Evolutionary conservation across 2,329 filamentous ascomycete species (phyloP).

Genomic region (Colletotrichum sansevieriae): DNA sequence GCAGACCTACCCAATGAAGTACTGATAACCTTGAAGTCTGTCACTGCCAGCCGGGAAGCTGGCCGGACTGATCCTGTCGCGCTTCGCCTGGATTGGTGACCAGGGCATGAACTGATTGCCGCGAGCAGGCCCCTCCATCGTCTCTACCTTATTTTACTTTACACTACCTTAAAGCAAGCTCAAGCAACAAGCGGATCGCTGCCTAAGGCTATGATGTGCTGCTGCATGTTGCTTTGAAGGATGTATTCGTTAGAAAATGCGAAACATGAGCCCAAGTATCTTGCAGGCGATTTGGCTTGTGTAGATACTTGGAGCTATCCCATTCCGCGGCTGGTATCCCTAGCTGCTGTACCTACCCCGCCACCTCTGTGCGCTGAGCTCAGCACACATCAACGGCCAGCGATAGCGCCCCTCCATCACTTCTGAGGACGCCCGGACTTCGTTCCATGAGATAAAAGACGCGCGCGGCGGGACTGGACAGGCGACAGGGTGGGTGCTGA

Average conservation of each 20-base stretch:
- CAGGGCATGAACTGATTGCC: background rate
- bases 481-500: background rate
- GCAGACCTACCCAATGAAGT: background rate
- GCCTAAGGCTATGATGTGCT: background rate
- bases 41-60: background rate
- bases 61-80: background rate
- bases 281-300: background rate
- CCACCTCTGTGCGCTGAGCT: slow-evolving; percentile 10
- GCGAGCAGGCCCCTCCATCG: background rate
- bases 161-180: slow-evolving; percentile 1
- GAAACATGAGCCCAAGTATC: background rate
- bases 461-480: background rate
- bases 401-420: slow-evolving; percentile 1
- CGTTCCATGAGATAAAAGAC: background rate
- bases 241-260: background rate
- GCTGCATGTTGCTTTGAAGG: background rate
- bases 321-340: background rate
- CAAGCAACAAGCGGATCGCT: background rate
- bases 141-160: slow-evolving; percentile 8
- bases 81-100: background rate
- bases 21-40: background rate
- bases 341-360: background rate
- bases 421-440: no score
- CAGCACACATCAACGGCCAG: slow-evolving; percentile 2
- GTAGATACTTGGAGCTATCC: background rate